Conservation (phyloP, 495 filamentous ascomycete species). For the Hypoxylon lenormandii region DNA sequence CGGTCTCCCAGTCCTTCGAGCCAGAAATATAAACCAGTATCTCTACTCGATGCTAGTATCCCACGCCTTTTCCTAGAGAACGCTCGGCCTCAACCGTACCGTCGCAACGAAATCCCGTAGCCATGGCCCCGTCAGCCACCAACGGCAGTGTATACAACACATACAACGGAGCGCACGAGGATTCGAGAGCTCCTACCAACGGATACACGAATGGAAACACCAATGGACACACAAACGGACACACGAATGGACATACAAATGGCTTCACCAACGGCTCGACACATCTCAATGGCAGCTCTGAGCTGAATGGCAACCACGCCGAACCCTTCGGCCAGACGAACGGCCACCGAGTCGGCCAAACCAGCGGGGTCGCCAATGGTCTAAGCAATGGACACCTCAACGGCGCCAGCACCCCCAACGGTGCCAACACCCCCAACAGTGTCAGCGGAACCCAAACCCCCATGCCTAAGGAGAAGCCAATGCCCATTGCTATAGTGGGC, state of each 20-base stretch:
- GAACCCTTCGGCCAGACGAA: constrained; percentile 31
- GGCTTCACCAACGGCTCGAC: constrained; percentile 39
- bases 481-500: constrained; percentile 69
- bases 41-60: constrained; percentile 39
- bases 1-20: constrained; percentile 18
- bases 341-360: constrained; percentile 28
- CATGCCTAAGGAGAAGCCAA: constrained; percentile 40
- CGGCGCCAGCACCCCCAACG: no score
- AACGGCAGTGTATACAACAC: constrained; percentile 55
- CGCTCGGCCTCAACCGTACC: constrained; percentile 36
- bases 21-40: constrained; percentile 44
- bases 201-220: constrained; percentile 55
- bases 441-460: constrained; percentile 14
- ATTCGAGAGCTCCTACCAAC: constrained; percentile 51
- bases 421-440: no score
- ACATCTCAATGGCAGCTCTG: constrained; percentile 26
- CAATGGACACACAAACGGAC: constrained; percentile 50
- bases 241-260: constrained; percentile 38
- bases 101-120: constrained; percentile 48
- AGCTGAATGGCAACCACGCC: constrained; percentile 27
- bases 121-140: constrained; percentile 60
- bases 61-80: constrained; percentile 30
- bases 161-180: constrained; percentile 45
- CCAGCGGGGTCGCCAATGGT: constrained; percentile 15
- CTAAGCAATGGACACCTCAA: constrained; percentile 39